Base-by-base conservation (phyloP, 805 yeast species). In the Komagataella populi region DNA sequence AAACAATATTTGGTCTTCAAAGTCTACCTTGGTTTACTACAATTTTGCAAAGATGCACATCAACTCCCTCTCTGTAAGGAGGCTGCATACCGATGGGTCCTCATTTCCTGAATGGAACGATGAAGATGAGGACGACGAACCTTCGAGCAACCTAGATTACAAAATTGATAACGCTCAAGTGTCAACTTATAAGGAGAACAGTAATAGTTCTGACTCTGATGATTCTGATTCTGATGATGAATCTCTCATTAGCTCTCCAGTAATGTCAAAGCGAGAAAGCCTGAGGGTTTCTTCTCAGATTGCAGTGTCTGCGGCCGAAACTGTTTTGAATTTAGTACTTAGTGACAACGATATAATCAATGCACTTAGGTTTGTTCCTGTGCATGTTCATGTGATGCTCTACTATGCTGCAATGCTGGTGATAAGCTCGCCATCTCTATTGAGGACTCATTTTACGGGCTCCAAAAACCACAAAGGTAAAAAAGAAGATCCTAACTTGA, bases 21-120 rank as follows among this genome's bases (percentile, higher is more conserved):
- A 83, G 57, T 80, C 85, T 1, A 81, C 87, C 0, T 67, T 83
- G 53, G 77, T 83, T 46, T 83, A 83, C 59, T 83, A 83, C 59
- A 82, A 83, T 59, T 83, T 82, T 69, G 89, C 89, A 39, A 80
- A 81, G 58, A 80, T 83, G 84, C 84, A 82, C 60, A 77, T 83
- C 36, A 83, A 83, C 60, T 80, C 69, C 6, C 57, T 68, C 4
- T 74, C 77, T 2, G 76, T 77, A 6, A 60, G 80, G 39, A 68
- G 67, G 44, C 62, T 74, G 14, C 74, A 66, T 39, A 69, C 67
- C 52, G 64, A 58, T 46, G 66, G 62, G 6, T 46, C 55, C 6
- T 52, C 55, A 30, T 55, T 65, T 10, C 69, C 69, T 10, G 44
- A 18, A 20, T 23, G 45, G 30, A 44, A 44, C 14, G 55, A 52